These are phyloP conservation scores for Shiraia bambusicola DNA, from an alignment of 2,329 filamentous ascomycete genomes.

Conservation along the genomic window DNA sequence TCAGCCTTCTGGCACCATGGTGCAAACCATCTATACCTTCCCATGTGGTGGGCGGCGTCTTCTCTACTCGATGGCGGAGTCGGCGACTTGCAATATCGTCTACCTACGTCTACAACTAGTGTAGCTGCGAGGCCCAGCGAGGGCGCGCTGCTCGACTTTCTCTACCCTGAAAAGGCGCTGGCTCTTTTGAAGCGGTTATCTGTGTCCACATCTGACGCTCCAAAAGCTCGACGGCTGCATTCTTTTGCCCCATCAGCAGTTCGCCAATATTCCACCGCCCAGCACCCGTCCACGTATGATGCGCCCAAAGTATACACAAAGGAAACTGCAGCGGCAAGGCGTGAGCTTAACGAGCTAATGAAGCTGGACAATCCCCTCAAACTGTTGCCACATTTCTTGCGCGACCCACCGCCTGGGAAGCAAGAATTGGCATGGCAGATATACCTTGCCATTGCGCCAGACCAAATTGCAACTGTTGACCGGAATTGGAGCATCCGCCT, in stretches of 20 bases:
- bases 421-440: conserved; percentile 42
- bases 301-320: conserved; percentile 9
- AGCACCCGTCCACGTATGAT: conserved; percentile 11
- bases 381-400: conserved; percentile 22
- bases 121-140: conserved; percentile 7
- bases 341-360: conserved; percentile 23
- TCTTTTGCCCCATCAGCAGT: conserved; percentile 19
- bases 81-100: conserved; percentile 14
- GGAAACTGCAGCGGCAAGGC: conserved; percentile 13
- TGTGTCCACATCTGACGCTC: conserved; percentile 20
- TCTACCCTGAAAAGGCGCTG: conserved; percentile 51
- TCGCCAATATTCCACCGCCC: conserved; percentile 31
- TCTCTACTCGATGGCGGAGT: conserved; percentile 6
- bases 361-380: conserved; percentile 16
- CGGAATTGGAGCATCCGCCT: conserved; percentile 11
- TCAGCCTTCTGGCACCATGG: conserved; percentile 59
- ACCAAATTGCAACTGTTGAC: background rate
- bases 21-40: conserved; percentile 49
- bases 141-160: conserved; percentile 47
- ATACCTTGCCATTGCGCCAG: conserved; percentile 32
- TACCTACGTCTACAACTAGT: conserved; percentile 5
- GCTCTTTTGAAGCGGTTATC: conserved; percentile 40
- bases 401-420: conserved; percentile 15
- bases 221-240: conserved; percentile 27
- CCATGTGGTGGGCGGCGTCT: conserved; percentile 32